Conservation (phyloP, 1,139 yeast genomes). For the Pichiaceae sp. region DNA sequence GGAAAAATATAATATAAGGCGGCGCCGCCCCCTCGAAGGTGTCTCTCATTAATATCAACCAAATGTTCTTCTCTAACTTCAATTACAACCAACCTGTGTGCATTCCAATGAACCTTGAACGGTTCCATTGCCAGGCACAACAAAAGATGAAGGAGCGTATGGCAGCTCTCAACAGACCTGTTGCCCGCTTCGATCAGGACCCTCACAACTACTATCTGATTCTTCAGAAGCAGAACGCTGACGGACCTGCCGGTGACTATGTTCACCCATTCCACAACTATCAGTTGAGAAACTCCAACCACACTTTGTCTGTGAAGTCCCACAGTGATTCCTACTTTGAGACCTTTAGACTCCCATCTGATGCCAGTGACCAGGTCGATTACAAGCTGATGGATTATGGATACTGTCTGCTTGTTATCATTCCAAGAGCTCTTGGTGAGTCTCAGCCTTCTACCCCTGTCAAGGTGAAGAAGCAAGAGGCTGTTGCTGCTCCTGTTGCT, state of each 20-base stretch:
- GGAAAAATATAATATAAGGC: too few species aligned
- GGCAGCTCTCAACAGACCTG: slow-evolving; percentile 1
- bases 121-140: background rate
- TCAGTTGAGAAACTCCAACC: slow-evolving; percentile 6
- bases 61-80: slow-evolving; percentile 1
- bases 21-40: too few species aligned
- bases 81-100: background rate
- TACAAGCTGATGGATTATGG: slow-evolving; percentile 9
- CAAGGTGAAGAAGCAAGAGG: background rate
- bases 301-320: slow-evolving; percentile 8
- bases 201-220: slow-evolving; percentile 7
- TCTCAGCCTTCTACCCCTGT: background rate
- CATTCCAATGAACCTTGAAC: background rate
- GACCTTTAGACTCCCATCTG: slow-evolving; percentile 9
- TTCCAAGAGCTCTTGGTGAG: slow-evolving; percentile 6
- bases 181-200: slow-evolving; percentile 5
- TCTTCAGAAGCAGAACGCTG: slow-evolving; percentile 6
- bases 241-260: slow-evolving; percentile 1
- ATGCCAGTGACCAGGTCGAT: slow-evolving; percentile 6
- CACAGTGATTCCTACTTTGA: slow-evolving; percentile 10
- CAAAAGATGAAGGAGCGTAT: background rate
- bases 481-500: background rate
- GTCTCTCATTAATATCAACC: too few species aligned
- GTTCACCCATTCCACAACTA: slow-evolving; percentile 9
- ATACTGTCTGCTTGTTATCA: slow-evolving; percentile 6